Evolutionary conservation across 805 yeast genomes (phyloP).

Genomic region (Candida nonsorbophila): DNA sequence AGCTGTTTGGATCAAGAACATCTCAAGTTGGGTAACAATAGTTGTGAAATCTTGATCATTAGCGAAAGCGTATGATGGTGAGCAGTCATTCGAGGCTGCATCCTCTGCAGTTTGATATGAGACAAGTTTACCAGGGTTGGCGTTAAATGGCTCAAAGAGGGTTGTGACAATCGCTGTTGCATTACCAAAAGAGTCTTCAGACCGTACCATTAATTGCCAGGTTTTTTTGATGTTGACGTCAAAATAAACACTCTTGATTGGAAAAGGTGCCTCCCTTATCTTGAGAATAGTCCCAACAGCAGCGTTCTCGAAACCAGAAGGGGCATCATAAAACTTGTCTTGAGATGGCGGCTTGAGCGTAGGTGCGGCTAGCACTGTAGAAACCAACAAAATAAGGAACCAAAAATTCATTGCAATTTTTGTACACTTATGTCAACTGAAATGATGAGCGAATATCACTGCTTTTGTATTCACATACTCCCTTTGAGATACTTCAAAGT

Average conservation of each 20-base stretch:
- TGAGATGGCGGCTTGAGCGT: slow-evolving; percentile 7
- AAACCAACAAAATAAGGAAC: background rate
- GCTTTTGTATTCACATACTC: too few species aligned
- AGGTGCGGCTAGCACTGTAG: background rate
- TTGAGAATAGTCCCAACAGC: slow-evolving; percentile 19
- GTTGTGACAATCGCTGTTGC: slow-evolving; percentile 21
- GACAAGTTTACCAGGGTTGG: slow-evolving; percentile 18
- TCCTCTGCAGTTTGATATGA: slow-evolving; percentile 26
- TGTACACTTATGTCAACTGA: too few species aligned
- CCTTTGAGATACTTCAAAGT: too few species aligned
- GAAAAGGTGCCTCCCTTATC: slow-evolving; percentile 14
- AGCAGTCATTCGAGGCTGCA: slow-evolving; percentile 19
- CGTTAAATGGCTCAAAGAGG: slow-evolving; percentile 22
- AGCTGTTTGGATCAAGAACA: slow-evolving; percentile 12
- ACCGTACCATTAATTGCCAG: slow-evolving; percentile 18
- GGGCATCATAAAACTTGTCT: slow-evolving; percentile 20
- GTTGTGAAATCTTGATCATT: slow-evolving; percentile 9
- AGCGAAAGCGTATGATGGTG: slow-evolving; percentile 20
- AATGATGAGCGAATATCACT: too few species aligned
- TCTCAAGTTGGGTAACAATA: slow-evolving; percentile 11
- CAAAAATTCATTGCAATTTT: too few species aligned
- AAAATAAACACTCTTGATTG: slow-evolving; percentile 11
- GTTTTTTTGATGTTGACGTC: slow-evolving; percentile 15
- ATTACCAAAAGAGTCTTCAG: slow-evolving; percentile 19
- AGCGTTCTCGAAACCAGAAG: slow-evolving; percentile 14